These are phyloP conservation scores for Knufia petricola DNA, from an alignment of 2,329 filamentous ascomycete genomes.

Conservation along the genomic window DNA sequence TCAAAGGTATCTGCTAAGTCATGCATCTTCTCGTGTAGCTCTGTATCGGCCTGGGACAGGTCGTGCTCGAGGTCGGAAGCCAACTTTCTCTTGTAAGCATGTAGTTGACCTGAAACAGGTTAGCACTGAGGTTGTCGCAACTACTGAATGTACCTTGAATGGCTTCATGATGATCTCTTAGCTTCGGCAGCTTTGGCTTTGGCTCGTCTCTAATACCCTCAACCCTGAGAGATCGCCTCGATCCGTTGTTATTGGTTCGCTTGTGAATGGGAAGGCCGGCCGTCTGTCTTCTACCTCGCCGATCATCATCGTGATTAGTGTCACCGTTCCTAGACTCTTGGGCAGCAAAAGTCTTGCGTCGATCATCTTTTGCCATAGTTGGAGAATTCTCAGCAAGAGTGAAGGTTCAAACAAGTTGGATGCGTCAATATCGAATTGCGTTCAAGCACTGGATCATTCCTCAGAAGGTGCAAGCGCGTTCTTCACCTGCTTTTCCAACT, in stretches of 20 bases:
- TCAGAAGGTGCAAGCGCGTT: background rate
- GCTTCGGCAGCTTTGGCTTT: background rate
- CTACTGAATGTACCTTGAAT: background rate
- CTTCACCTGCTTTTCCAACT: background rate
- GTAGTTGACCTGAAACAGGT: background rate
- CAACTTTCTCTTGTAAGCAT: background rate
- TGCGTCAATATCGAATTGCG: background rate
- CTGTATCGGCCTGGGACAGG: background rate
- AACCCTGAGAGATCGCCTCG: background rate
- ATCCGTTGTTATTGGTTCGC: background rate
- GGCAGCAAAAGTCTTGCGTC: background rate
- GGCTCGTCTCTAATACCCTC: background rate
- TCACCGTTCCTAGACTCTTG: no score
- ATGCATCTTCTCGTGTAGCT: background rate
- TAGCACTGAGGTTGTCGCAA: background rate
- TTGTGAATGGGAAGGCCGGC: no score
- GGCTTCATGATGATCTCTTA: background rate
- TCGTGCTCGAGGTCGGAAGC: background rate
- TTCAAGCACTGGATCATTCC: background rate
- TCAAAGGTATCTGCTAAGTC: conserved; percentile 1
- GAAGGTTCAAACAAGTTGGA: background rate
- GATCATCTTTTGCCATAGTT: conserved; percentile 5
- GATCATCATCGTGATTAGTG: background rate
- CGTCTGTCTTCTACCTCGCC: background rate
- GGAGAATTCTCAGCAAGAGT: background rate